Evolutionary conservation across 1,284 basidiomycete genomes (phyloP).

Genomic region (Melanopsichium pennsylvanicum): DNA sequence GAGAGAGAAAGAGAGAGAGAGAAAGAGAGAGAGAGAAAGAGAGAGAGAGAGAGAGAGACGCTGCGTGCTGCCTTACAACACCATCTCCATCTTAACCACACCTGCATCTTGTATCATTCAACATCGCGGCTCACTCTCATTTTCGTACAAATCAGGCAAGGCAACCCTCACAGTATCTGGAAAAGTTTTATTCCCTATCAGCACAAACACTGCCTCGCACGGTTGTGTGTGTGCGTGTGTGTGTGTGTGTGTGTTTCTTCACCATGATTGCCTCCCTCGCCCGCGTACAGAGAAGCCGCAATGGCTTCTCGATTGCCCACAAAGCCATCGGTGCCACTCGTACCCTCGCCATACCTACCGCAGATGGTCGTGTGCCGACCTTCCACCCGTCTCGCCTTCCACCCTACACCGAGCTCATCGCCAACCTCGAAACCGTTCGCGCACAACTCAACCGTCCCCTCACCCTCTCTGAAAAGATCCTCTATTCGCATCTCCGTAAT

Average conservation of each 20-base stretch:
- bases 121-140: neutral
- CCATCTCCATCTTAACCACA: neutral
- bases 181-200: too few species aligned
- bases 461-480: slow-evolving; percentile 95
- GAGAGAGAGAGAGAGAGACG: too few species aligned
- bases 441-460: slow-evolving; percentile 80
- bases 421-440: slow-evolving; percentile 79
- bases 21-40: too few species aligned
- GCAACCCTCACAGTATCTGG: neutral
- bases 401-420: slow-evolving; percentile 80
- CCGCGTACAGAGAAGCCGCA: slow-evolving; percentile 36
- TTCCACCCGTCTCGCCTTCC: slow-evolving; percentile 69
- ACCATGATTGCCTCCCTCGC: slow-evolving; percentile 42
- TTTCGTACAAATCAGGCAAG: neutral
- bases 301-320: slow-evolving; percentile 27
- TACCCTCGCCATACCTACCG: slow-evolving; percentile 38
- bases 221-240: too few species aligned
- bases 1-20: too few species aligned
- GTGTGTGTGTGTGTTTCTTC: neutral
- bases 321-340: slow-evolving; percentile 32
- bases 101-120: too few species aligned
- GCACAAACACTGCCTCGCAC: neutral
- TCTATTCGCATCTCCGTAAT: slow-evolving; percentile 89
- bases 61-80: neutral
- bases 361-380: slow-evolving; percentile 40